Conservation (phyloP, 2,329 filamentous ascomycete species). For the Penicillium janthinellum region DNA sequence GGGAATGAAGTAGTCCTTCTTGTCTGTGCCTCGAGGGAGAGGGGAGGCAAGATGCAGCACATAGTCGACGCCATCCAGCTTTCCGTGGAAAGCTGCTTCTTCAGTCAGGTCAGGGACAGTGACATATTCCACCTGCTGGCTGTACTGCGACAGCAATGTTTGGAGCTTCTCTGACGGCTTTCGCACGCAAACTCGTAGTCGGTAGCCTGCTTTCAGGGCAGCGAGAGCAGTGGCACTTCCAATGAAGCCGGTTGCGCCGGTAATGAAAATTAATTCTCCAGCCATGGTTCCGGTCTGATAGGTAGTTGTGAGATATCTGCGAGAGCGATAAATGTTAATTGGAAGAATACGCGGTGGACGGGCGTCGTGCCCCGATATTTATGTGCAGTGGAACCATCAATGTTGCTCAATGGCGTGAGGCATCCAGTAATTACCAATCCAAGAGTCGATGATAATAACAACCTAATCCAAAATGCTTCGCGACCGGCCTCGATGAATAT, state of each 20-base stretch:
- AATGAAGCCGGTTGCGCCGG: conserved; percentile 29
- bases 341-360: too few species aligned
- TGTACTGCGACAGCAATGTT: conserved; percentile 6
- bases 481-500: too few species aligned
- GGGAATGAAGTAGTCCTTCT: conserved; percentile 13
- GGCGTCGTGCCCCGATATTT: not conserved
- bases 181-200: conserved; percentile 21
- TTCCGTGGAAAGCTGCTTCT: conserved; percentile 7
- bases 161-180: conserved; percentile 18
- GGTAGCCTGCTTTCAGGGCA: conserved; percentile 21
- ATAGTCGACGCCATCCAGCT: conserved; percentile 19
- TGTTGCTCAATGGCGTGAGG: not conserved
- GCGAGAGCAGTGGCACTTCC: conserved; percentile 16
- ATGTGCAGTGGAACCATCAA: not conserved
- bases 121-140: conserved; percentile 15
- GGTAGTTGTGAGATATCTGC: not conserved
- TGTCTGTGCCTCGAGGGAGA: conserved; percentile 6
- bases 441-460: not conserved
- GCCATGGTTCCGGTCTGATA: not conserved
- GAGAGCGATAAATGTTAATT: not conserved
- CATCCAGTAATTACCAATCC: not conserved
- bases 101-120: conserved; percentile 22
- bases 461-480: not conserved
- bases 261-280: conserved; percentile 20
- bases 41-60: conserved; percentile 28